Evolutionary conservation across 139 green algal genomes (phyloP), one percentile per base, ranked within the genome.

Genomic region (Spirogloea muscicola): DNA sequence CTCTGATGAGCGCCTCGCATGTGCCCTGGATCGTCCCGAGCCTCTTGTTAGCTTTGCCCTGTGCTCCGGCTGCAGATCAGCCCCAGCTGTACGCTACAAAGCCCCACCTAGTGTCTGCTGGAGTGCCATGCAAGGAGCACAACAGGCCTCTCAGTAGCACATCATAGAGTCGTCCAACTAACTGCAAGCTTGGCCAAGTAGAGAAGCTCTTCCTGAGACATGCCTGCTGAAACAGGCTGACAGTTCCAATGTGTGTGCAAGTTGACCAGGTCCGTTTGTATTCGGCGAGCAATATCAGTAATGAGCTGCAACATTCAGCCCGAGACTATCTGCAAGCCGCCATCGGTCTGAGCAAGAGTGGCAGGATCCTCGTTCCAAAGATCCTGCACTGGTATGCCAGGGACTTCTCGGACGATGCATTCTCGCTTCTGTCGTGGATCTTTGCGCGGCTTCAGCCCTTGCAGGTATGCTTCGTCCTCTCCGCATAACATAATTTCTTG

Each of bases 1-100:
- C n/a, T 31, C n/a, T 2, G 68, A 76, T 16, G 51, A 27, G 51
- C 68, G 68, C 27, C 25, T 16, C 41, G 18, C 13, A 16, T 48
- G 34, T 27, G 48, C 49, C 18, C 68, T 76, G 2, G 21, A 31
- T 7, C 3, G 21, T 49, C n/a, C 68, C 4, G 68, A 76, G 34
- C 68, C 68, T 27, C 43, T 76, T 0, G 49, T 76, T 51, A 76
- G 55, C 13, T 76, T 76, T 49, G 68, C 68, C 16, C 68, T 76
- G 49, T 29, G n/a, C 31, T 70, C 21, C 31, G 68, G 68, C 39
- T 63, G 52, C 10, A 13, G n/a, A n/a, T 70, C 51, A 27, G 51
- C 51, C 9, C 68, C 68, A 3, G 55, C 49, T 36, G 65, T 74
- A 68, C 6, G n/a, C n/a, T n/a, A n/a, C n/a, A n/a, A n/a, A n/a